These are phyloP conservation scores for Phytophthora chlamydospora DNA, from an alignment of 352 stramenopile genomes.

Conservation along the genomic window DNA sequence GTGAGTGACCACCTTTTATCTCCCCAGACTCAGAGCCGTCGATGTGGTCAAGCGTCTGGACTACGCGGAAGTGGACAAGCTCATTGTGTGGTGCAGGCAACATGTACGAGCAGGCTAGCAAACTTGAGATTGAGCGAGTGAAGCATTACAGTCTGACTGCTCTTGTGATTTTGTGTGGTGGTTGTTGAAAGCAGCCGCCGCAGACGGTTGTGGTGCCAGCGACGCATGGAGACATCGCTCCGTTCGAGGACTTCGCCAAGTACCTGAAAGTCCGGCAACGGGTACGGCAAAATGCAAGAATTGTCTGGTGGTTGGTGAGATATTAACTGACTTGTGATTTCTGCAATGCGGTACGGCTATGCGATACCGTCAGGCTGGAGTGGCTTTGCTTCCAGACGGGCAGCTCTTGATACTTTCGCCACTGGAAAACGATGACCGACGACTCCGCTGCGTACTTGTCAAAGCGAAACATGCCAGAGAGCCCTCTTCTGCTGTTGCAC, in stretches of 20 bases:
- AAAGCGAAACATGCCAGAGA: constrained; percentile 39
- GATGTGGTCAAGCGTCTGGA: constrained; percentile 67
- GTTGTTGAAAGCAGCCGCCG: constrained; percentile 45
- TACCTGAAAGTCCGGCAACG: constrained; percentile 64
- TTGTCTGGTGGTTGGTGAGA: not conserved
- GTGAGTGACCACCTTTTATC: not conserved
- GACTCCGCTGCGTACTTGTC: constrained; percentile 60
- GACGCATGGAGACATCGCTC: constrained; percentile 21
- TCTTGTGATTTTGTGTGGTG: constrained; percentile 3
- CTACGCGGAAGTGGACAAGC: constrained; percentile 58
- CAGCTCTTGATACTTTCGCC: constrained; percentile 63
- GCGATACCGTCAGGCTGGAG: constrained; percentile 49
- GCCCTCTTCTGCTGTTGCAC: constrained; percentile 13
- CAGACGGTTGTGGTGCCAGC: constrained; percentile 50
- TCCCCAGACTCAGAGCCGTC: constrained; percentile 46
- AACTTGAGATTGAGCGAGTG: not conserved
- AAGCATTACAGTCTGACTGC: not conserved
- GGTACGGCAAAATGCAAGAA: constrained; percentile 27
- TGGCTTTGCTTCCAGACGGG: constrained; percentile 49
- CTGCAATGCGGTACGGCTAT: too few species aligned
- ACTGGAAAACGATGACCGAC: constrained; percentile 40
- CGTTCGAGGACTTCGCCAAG: constrained; percentile 54
- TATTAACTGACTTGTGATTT: not conserved
- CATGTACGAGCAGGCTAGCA: constrained; percentile 40
- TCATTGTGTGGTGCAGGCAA: constrained; percentile 55